Percentiles rank a stretch among this genome's conserved stretches.
Evolutionary conservation across 2,329 filamentous ascomycete genomes (phyloP).

Genomic region (Ascochyta fabae): DNA sequence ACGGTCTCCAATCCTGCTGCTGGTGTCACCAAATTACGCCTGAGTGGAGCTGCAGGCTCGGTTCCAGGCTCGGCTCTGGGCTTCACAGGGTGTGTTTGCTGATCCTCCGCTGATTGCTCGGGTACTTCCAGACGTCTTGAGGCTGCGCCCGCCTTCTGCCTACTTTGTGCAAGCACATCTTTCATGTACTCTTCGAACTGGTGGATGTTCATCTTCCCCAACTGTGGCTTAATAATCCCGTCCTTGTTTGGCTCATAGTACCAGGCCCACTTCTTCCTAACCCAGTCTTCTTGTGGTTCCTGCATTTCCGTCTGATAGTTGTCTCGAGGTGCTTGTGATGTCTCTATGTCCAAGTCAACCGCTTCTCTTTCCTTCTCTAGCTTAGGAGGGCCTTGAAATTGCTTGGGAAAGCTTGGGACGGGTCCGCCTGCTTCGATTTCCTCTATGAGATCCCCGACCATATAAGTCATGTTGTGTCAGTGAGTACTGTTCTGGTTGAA

Average conservation of each 20-base stretch:
- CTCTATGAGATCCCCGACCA: background rate
- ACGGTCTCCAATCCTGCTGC: background rate
- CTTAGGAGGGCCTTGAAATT: background rate
- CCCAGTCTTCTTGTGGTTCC: background rate
- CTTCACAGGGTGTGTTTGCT: background rate
- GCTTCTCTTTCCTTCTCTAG: background rate
- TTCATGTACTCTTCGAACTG: constrained; percentile 2
- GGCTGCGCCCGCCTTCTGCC: background rate
- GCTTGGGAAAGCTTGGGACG: background rate
- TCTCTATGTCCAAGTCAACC: background rate
- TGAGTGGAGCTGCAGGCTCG: background rate
- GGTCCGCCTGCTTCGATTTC: background rate
- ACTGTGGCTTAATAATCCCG: background rate
- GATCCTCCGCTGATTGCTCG: background rate
- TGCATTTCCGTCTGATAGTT: background rate
- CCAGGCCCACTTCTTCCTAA: background rate
- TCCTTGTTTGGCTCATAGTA: background rate
- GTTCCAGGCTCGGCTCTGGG: background rate
- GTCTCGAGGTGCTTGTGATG: background rate
- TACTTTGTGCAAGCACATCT: background rate
- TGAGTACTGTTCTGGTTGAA: background rate
- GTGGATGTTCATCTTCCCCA: background rate
- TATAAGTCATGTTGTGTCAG: background rate
- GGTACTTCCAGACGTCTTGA: background rate
- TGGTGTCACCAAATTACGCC: background rate